Evolutionary conservation across 352 stramenopile species (phyloP).

Genomic region (Phytophthora constricta): DNA sequence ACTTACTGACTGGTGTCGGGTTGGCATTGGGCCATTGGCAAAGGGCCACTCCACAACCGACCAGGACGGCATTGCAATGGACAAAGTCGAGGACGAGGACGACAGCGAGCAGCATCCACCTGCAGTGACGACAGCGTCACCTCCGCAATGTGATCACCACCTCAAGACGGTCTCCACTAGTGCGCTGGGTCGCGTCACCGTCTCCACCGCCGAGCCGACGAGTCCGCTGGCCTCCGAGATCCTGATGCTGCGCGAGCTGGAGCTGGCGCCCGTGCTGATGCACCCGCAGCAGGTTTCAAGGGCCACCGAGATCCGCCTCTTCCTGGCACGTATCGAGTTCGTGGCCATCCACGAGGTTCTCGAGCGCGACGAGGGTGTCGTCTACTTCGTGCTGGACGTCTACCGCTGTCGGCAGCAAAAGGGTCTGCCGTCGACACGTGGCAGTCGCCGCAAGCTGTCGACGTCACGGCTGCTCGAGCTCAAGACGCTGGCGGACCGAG

Average conservation of each 20-base stretch:
- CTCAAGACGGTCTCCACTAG: background rate
- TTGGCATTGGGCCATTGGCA: too few species aligned
- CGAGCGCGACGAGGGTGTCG: conserved; percentile 49
- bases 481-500: conserved; percentile 4
- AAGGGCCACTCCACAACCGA: too few species aligned
- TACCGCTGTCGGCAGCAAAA: conserved; percentile 66
- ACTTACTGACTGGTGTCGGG: background rate
- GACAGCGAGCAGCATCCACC: conserved; percentile 5
- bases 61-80: conserved; percentile 9
- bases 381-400: conserved; percentile 71
- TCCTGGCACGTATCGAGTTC: conserved; percentile 64
- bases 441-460: conserved; percentile 22
- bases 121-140: conserved; percentile 9
- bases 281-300: conserved; percentile 59
- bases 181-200: background rate
- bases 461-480: conserved; percentile 13
- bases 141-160: background rate
- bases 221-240: conserved; percentile 32
- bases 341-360: conserved; percentile 62
- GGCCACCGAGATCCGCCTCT: conserved; percentile 60
- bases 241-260: conserved; percentile 40
- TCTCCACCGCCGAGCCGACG: background rate
- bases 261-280: conserved; percentile 53
- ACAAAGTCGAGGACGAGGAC: conserved; percentile 18
- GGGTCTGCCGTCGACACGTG: conserved; percentile 46